A percentile compares a stretch with the other conserved stretches of the same genome.
Conservation (phyloP, 306 rosid species). For the Cucurbita pepo region DNA sequence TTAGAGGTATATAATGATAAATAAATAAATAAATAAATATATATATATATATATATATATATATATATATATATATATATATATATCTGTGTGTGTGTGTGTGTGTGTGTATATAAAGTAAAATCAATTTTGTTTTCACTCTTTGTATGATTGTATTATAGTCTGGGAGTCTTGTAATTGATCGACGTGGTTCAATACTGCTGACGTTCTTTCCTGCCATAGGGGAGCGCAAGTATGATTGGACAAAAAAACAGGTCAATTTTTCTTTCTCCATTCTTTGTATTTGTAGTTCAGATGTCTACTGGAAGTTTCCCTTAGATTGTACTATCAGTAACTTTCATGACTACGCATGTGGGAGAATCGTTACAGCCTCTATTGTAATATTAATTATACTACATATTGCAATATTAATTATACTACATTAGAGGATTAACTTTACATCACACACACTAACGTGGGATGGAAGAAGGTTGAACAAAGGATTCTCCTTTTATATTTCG, state of each 20-base stretch:
- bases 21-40: neutral
- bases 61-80: too few relatives aligned
- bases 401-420: neutral
- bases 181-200: slow-evolving; percentile 13
- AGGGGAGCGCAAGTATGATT: slow-evolving; percentile 33
- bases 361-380: neutral
- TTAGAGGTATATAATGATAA: slow-evolving; percentile 28
- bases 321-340: neutral
- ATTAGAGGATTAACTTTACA: neutral
- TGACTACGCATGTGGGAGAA: neutral
- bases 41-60: neutral
- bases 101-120: too few relatives aligned
- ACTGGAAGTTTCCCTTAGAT: neutral
- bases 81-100: too few relatives aligned
- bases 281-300: neutral
- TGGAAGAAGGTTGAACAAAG: neutral
- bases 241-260: slow-evolving; percentile 25
- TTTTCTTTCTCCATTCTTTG: neutral
- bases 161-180: slow-evolving; percentile 1
- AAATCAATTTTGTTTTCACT: neutral
- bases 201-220: slow-evolving; percentile 28
- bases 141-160: neutral
- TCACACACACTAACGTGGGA: neutral
- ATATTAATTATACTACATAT: neutral
- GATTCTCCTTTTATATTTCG: neutral